These are phyloP conservation scores for Skeletonema tropicum DNA, from an alignment of 108 stramenopile genomes.

Conservation along the genomic window DNA sequence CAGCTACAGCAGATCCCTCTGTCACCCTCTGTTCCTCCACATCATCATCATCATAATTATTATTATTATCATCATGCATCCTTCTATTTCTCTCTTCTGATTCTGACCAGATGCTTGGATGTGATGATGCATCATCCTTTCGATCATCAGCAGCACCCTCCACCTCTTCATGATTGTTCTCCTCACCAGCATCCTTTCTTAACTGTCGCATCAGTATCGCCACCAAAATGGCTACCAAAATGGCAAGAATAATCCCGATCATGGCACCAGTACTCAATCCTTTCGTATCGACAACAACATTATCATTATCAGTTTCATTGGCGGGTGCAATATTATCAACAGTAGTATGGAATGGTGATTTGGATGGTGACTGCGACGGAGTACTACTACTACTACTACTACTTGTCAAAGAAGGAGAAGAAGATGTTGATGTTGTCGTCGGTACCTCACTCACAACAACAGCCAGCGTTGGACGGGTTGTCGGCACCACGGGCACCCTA, in stretches of 20 bases:
- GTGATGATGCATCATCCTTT: background rate
- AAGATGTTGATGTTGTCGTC: too few species aligned
- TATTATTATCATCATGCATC: background rate
- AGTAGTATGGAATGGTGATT: background rate
- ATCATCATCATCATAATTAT: background rate
- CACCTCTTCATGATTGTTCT: background rate
- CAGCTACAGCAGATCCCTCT: background rate
- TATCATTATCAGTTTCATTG: background rate
- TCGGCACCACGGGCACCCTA: background rate
- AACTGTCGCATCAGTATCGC: background rate
- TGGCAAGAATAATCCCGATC: background rate
- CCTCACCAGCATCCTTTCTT: background rate
- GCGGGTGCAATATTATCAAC: background rate
- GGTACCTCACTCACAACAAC: background rate
- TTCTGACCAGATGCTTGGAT: conserved; percentile 3
- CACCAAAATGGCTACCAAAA: background rate
- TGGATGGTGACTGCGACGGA: background rate
- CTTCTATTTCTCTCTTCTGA: background rate
- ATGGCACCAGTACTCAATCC: background rate
- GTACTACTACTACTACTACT: background rate
- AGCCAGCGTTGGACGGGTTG: background rate
- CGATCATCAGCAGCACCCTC: background rate
- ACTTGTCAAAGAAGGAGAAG: background rate
- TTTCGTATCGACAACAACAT: too few species aligned
- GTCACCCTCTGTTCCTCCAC: background rate